Conservation (phyloP, 1,284 basidiomycete species). For the Wallemia mellicola region DNA sequence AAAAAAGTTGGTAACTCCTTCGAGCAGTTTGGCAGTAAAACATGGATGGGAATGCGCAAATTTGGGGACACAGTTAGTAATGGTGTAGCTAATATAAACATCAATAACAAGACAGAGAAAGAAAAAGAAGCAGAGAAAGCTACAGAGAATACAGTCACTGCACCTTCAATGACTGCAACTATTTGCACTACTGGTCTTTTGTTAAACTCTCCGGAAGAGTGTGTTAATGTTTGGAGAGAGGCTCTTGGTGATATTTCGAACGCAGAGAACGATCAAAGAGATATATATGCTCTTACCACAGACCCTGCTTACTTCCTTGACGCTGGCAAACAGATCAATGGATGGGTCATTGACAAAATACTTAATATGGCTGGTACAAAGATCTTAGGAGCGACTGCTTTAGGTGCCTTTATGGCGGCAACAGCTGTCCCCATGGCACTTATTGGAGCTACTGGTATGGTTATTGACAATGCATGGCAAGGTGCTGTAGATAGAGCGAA, state of each 20-base stretch:
- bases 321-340: neutral
- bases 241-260: neutral
- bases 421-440: neutral
- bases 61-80: neutral
- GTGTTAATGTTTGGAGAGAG: neutral
- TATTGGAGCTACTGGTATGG: neutral
- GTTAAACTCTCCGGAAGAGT: neutral
- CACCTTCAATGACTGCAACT: slow-evolving; percentile 1
- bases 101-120: slow-evolving; percentile 1
- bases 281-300: neutral
- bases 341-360: neutral
- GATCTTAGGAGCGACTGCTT: neutral
- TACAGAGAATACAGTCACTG: slow-evolving; percentile 3
- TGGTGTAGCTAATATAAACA: slow-evolving; percentile 3
- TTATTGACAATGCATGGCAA: neutral
- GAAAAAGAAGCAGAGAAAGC: slow-evolving; percentile 2
- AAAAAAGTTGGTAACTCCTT: neutral
- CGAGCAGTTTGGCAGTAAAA: neutral
- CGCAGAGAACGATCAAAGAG: neutral
- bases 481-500: neutral
- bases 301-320: neutral
- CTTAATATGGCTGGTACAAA: neutral
- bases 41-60: neutral
- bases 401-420: neutral
- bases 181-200: neutral